Base-by-base conservation (phyloP, 345 rosid genomes). In the Linum tenue region DNA sequence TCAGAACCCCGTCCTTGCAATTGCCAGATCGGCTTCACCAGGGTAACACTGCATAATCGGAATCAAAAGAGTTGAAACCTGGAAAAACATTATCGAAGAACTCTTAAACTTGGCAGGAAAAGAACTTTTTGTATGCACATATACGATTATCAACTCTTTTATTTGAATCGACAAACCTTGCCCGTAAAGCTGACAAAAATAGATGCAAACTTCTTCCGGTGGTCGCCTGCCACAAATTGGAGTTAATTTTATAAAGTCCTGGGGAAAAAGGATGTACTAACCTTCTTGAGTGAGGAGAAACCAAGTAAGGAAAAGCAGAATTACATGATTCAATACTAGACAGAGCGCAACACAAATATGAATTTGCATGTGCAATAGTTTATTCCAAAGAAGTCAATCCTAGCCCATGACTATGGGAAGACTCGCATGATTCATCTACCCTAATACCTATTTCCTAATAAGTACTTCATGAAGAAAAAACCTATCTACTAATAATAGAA, bases 11-110 rank as follows among this genome's bases (percentile, higher is more conserved):
- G 88, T 95, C 63, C 91, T 76, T 72, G 92, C 89, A 74, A 94
- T 80, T 22, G 95, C 99, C 51, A 88, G 73, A 79, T 94, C 99
- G 72, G 88, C 99, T 86, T 94, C 99, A 38, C 96, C 91, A 1
- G 99, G 99, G 84, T 88, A 94, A 75, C 99, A 90, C 99, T 94
- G 92, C 77, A 75, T 16, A 56, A 58, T 71, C 59, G 70, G 63
- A 72, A 69, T 53, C 7, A 63, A 22, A 68, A 64, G 31, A 71
- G 60, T 44, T 60, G 5, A 61, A 50, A 38, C 37, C 41, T 55
- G 58, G 39, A 41, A 57, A 16, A 66, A 60, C 66, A 53, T 41
- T 22, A 55, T 42, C 53, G 14, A 61, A 36, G 44, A 7, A 51
- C 10, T 9, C 10, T 22, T 22, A 22, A 22, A 22, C 31, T 22